Evolutionary conservation across 345 rosid species (phyloP), one percentile per base, ranked within the genome.

Genomic region (Laguncularia racemosa): DNA sequence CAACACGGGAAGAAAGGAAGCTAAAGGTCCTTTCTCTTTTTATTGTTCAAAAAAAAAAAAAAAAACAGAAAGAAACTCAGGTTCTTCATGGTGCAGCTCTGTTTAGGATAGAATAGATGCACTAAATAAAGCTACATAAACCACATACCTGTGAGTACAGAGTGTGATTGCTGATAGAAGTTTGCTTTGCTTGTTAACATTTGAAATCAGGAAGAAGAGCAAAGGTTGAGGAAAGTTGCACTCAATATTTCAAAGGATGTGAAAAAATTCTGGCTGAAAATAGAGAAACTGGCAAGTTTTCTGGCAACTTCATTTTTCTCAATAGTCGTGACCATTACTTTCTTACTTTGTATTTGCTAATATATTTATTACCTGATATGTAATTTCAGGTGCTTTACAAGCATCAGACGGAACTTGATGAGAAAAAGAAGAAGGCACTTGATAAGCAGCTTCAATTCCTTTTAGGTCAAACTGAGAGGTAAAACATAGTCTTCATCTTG

Each of bases 381-480:
- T 73, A 21, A 60, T 64, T 58, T 12, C 70, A 95, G 99, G 99
- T 95, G 61, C 81, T 90, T 59, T 95, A 95, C 82, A 95, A 90
- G 83, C 93, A 90, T 76, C 99, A 95, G 78, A 68, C 78, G 83
- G 95, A 82, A 72, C 86, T 87, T 56, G 91, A 90, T 59, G 99
- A 82, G 78, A 95, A 84, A 72, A 88, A 91, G 91, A 95, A 95
- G 72, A 95, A 84, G 76, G 82, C 93, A 17, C 89, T 90, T 74
- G 97, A 95, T 65, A 95, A 85, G 74, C 99, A 95, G 61, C 97
- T 95, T 28, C 84, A 95, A 70, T 95, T 95, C 78, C 87, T 95
- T 62, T 73, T 95, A 56, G 99, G 99, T 67, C 99, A 95, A 79
- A 95, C 99, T 47, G 99, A 95, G 78, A 95, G 99, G 99, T 90